A percentile compares a stretch with the other conserved stretches of the same genome.
Conservation (phyloP, 2,329 filamentous ascomycete genomes). For the Neonectria faginata region DNA sequence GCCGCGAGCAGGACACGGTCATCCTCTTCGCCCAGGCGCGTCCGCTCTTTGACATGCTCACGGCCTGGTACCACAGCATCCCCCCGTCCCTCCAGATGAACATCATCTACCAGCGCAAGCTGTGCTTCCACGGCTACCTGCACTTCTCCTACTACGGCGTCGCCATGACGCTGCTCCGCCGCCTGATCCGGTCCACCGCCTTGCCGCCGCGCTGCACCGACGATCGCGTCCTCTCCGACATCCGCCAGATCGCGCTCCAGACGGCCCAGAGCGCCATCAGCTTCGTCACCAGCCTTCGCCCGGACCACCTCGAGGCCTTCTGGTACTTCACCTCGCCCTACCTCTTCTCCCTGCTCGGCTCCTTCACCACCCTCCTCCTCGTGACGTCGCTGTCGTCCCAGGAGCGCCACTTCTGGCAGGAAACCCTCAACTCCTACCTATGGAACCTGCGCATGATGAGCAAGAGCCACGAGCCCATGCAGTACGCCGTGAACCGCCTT, state of each 20-base stretch:
- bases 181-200: slow-evolving; percentile 54
- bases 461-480: slow-evolving; percentile 52
- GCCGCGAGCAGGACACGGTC: slow-evolving; percentile 47
- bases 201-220: slow-evolving; percentile 47
- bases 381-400: slow-evolving; percentile 49
- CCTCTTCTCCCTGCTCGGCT: slow-evolving; percentile 54
- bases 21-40: slow-evolving; percentile 60
- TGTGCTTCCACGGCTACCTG: slow-evolving; percentile 56
- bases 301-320: slow-evolving; percentile 55
- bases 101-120: slow-evolving; percentile 53
- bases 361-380: slow-evolving; percentile 54
- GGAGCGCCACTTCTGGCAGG: slow-evolving; percentile 50
- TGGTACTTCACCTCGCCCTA: slow-evolving; percentile 56
- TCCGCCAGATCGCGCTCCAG: slow-evolving; percentile 48
- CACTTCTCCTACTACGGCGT: slow-evolving; percentile 62
- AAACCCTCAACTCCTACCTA: slow-evolving; percentile 50
- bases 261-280: slow-evolving; percentile 49
- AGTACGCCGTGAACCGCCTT: slow-evolving; percentile 52
- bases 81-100: slow-evolving; percentile 60
- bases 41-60: slow-evolving; percentile 60
- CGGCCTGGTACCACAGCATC: slow-evolving; percentile 59
- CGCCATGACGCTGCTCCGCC: slow-evolving; percentile 59
- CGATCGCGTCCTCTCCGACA: slow-evolving; percentile 44
- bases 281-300: slow-evolving; percentile 49
- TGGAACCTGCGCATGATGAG: slow-evolving; percentile 52